Percentiles rank a stretch among this genome's conserved stretches.
Evolutionary conservation across 306 rosid genomes (phyloP).

Genomic region (Glycine soja): DNA sequence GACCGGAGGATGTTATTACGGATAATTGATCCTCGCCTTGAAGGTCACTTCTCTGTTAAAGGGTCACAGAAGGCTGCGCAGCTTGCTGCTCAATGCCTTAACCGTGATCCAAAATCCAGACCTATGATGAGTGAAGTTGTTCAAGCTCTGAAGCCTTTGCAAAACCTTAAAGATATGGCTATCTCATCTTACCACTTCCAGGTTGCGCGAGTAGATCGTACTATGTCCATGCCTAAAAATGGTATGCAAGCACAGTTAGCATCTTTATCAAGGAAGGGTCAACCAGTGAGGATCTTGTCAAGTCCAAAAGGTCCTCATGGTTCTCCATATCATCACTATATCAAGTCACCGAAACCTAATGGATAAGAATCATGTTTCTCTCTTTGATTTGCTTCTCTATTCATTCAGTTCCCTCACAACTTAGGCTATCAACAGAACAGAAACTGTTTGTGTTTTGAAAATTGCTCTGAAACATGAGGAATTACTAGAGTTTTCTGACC

Average conservation of each 20-base stretch:
- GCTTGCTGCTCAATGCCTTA: conserved; percentile 83
- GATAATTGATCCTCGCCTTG: conserved; percentile 87
- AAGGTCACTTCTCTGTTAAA: conserved; percentile 92
- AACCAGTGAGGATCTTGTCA: conserved; percentile 70
- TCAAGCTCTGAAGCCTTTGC: conserved; percentile 76
- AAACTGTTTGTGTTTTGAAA: conserved; percentile 42
- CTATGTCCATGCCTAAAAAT: conserved; percentile 67
- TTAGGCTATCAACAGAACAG: conserved; percentile 33
- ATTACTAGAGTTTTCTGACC: conserved; percentile 34
- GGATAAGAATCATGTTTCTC: conserved; percentile 40
- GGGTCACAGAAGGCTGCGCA: conserved; percentile 83
- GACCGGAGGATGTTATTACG: conserved; percentile 80
- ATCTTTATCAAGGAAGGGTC: conserved; percentile 69
- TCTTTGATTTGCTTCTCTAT: conserved; percentile 40
- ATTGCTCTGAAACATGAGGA: conserved; percentile 27
- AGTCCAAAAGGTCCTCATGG: conserved; percentile 71
- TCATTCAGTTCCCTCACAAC: conserved; percentile 48
- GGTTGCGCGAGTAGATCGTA: conserved; percentile 68
- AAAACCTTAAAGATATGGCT: conserved; percentile 90
- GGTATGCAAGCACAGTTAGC: conserved; percentile 66
- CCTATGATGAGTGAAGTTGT: conserved; percentile 90
- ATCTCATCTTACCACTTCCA: conserved; percentile 75
- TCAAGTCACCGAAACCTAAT: conserved; percentile 64
- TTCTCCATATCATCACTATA: conserved; percentile 63
- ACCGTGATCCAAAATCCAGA: conserved; percentile 86